These are phyloP conservation scores for Chiua virens DNA, from an alignment of 768 basidiomycete species.

Conservation along the genomic window DNA sequence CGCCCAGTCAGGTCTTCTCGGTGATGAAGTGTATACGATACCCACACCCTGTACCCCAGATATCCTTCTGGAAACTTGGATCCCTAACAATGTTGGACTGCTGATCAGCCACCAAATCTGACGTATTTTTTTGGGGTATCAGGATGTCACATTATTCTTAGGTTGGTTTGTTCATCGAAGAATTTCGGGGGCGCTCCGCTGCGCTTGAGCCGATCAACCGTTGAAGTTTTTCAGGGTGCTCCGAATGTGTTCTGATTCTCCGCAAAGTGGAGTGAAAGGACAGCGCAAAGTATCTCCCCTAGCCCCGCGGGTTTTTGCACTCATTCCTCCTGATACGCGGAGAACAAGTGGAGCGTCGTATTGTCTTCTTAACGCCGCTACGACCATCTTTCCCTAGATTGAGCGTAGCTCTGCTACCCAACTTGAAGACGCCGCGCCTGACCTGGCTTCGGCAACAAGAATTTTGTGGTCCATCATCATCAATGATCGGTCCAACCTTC, in stretches of 20 bases:
- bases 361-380: not conserved
- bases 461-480: not conserved
- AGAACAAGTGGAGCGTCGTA: not conserved
- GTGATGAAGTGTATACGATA: constrained; percentile 7
- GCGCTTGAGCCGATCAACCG: not conserved
- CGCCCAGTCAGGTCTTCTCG: constrained; percentile 6
- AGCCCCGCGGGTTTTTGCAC: not conserved
- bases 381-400: not conserved
- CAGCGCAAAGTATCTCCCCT: not conserved
- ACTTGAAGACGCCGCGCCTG: not conserved
- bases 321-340: not conserved
- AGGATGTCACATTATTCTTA: not conserved
- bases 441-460: constrained; percentile 1
- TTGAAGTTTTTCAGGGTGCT: not conserved
- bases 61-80: constrained; percentile 4
- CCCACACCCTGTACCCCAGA: constrained; percentile 15
- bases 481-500: constrained; percentile 4
- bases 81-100: constrained; percentile 3
- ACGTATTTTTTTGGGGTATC: constrained; percentile 3
- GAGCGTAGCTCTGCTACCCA: not conserved
- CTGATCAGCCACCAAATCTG: not conserved
- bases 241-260: not conserved
- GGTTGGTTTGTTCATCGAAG: not conserved
- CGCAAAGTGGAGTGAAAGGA: not conserved
- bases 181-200: constrained; percentile 1